These are phyloP conservation scores for Saccharomycopsis sp. DNA, from an alignment of 805 yeast genomes.

Conservation along the genomic window DNA sequence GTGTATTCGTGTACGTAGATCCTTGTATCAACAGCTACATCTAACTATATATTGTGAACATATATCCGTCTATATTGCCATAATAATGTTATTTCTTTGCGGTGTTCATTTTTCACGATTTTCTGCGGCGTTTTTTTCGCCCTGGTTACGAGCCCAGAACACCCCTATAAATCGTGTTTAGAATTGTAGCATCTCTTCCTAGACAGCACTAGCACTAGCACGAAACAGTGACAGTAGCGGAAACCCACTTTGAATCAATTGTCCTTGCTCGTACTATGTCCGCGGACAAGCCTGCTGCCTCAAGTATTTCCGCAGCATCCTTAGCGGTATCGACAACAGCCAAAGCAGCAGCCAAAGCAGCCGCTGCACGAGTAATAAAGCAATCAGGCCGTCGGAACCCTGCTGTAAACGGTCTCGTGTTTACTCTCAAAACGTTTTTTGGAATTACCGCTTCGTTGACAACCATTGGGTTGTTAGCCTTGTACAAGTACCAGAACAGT, in stretches of 20 bases:
- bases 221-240: too few relatives aligned
- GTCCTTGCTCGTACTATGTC: not conserved
- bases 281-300: not conserved
- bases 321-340: not conserved
- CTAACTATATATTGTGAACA: not conserved
- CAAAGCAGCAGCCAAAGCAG: not conserved
- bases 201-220: too few relatives aligned
- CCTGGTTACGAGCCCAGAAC: not conserved
- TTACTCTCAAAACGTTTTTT: conserved; percentile 11
- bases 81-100: too few relatives aligned
- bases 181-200: too few relatives aligned
- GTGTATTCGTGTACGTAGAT: too few relatives aligned
- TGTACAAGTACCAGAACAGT: conserved; percentile 56
- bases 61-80: too few relatives aligned
- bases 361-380: not conserved
- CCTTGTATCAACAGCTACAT: not conserved
- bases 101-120: too few relatives aligned
- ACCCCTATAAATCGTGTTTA: too few relatives aligned
- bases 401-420: not conserved
- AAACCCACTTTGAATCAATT: too few relatives aligned
- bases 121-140: not conserved
- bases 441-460: conserved; percentile 15
- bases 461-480: conserved; percentile 33
- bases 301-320: not conserved
- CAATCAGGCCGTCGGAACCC: not conserved